phyloP scores from a whole-genome alignment of 108 stramenopile species.

The Mediolabrus comicus region DNA sequence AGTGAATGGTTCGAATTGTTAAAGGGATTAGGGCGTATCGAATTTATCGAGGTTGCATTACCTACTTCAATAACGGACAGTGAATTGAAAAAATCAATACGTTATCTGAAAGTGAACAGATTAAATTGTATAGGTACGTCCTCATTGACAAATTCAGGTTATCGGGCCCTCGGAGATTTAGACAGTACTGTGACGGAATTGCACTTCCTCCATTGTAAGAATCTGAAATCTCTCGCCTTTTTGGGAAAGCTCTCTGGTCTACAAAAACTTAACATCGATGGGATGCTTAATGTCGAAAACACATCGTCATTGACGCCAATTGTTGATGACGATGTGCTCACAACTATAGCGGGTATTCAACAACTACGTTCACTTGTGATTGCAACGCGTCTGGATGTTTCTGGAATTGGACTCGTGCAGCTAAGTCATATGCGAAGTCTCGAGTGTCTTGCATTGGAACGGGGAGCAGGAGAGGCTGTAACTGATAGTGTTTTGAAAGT shows the following conservation, averaged over 20 bases:
- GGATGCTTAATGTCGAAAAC: constrained; percentile 31
- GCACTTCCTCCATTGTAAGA: constrained; percentile 43
- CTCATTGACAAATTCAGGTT: constrained; percentile 23
- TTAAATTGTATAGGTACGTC: constrained; percentile 41
- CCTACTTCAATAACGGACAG: constrained; percentile 27
- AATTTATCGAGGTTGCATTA: constrained; percentile 31
- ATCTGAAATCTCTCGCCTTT: constrained; percentile 30
- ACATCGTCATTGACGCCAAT: constrained; percentile 18
- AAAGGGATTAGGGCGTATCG: constrained; percentile 2
- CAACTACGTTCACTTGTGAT: constrained; percentile 32
- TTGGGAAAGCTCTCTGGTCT: constrained; percentile 16
- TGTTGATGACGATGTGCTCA: constrained; percentile 26
- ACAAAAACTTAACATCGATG: constrained; percentile 32
- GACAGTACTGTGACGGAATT: constrained; percentile 26
- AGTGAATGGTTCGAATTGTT: constrained; percentile 36
- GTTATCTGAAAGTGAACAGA: constrained; percentile 21
- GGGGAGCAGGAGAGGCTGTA: constrained; percentile 38
- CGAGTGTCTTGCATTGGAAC: constrained; percentile 36
- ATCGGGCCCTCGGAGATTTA: constrained; percentile 18
- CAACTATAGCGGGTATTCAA: constrained; percentile 8
- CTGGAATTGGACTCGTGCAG: constrained; percentile 36
- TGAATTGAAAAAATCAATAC: constrained; percentile 18
- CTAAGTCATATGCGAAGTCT: constrained; percentile 23
- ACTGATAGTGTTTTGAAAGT: constrained; percentile 43
- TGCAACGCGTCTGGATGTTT: constrained; percentile 29